Evolutionary conservation across 2,329 filamentous ascomycete genomes (phyloP), one percentile per base, ranked within the genome.

Genomic region (Stemphylium lycopersici): DNA sequence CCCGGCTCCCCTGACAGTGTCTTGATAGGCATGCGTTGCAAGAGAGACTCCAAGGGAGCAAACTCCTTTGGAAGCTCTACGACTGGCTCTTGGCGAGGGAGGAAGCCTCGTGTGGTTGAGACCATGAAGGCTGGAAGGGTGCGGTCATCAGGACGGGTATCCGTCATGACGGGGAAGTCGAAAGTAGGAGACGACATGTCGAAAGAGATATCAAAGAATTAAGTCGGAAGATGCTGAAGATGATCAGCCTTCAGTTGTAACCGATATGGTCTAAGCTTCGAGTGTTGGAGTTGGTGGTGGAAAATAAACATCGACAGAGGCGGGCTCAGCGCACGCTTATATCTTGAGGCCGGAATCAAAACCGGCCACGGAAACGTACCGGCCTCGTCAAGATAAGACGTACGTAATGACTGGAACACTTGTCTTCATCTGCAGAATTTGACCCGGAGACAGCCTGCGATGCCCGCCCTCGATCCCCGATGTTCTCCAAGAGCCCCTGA

Each of bases 1-100:
- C 93, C 93, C 0, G 91, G 87, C 32, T 82, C 80, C 1, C 92
- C 92, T 55, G 88, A 85, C 7, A 83, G 77, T 45, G 85, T 95
- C 78, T 85, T 85, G 73, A 96, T 88, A 22, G 93, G 91, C 85
- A 95, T 90, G 56, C 87, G 85, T 55, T 86, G 81, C 29, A 93
- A 82, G 58, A 96, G 81, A 20, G 85, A 85, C 74, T 90, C 87
- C 31, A 96, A 81, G 3, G 84, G 78, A 32, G 86, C 83, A 71
- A 96, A 97, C 72, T 89, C 89, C 12, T 81, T 63, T 16, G 93
- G 92, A 0, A 96, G 84, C 8, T 80, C 74, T 43, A 75, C 67
- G 24, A 78, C 58, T 42, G 78, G 79, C 16, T 79, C 73, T 44
- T 76, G 71, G 12, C 89, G 84, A 11, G 90, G 89, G 31, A 93